These are phyloP conservation scores for Limnanthes douglasii DNA, from an alignment of 345 rosid genomes.

Conservation along the genomic window DNA sequence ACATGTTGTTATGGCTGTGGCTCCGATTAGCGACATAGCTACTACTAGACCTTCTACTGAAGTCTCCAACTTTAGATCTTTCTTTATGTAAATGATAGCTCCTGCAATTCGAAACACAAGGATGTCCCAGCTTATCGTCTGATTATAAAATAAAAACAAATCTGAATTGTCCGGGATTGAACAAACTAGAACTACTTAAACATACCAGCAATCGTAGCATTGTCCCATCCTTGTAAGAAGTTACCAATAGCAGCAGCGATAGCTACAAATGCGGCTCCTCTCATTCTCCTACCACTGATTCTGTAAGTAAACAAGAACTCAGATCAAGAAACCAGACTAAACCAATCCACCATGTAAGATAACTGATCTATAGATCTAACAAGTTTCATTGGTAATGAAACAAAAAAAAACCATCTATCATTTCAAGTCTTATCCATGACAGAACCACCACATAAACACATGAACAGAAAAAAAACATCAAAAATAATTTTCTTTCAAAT, in stretches of 20 bases:
- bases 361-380: too few relatives aligned
- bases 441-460: too few relatives aligned
- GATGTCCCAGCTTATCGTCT: too few relatives aligned
- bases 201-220: slow-evolving; percentile 97
- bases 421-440: too few relatives aligned
- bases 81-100: slow-evolving; percentile 69
- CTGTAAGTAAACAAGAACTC: slow-evolving; percentile 12
- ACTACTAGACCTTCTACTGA: slow-evolving; percentile 85
- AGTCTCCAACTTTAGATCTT: slow-evolving; percentile 44
- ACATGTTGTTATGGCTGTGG: slow-evolving; percentile 80
- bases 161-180: too few relatives aligned
- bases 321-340: slow-evolving; percentile 4
- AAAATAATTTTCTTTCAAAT: too few relatives aligned
- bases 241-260: slow-evolving; percentile 84
- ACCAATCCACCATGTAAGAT: slow-evolving; percentile 2
- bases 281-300: slow-evolving; percentile 30
- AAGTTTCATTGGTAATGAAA: too few relatives aligned
- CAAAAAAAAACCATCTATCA: too few relatives aligned
- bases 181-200: too few relatives aligned
- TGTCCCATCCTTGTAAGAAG: slow-evolving; percentile 99
- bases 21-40: slow-evolving; percentile 93
- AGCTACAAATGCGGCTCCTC: slow-evolving; percentile 78
- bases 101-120: slow-evolving; percentile 45
- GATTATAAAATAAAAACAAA: slow-evolving; percentile 1
- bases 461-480: too few relatives aligned